phyloP scores from a whole-genome alignment of 345 rosid genomes.

The Laguncularia racemosa region DNA sequence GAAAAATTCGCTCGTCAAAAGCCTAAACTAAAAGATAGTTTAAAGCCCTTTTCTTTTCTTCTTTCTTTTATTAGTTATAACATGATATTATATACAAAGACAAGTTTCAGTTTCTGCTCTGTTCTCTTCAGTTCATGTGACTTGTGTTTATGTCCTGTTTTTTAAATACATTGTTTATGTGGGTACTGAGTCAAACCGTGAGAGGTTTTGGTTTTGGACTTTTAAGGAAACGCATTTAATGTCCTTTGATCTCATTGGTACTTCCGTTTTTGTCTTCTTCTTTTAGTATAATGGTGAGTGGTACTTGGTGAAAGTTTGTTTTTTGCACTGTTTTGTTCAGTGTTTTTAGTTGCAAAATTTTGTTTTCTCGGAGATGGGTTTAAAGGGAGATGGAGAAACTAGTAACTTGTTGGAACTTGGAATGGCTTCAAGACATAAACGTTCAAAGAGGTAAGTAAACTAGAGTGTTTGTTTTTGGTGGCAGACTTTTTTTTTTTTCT shows the following conservation, averaged over 20 bases:
- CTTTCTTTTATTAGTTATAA: slow-evolving; percentile 6
- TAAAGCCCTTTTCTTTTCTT: slow-evolving; percentile 20
- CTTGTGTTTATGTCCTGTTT: slow-evolving; percentile 3
- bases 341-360: slow-evolving; percentile 1
- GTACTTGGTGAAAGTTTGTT: background rate
- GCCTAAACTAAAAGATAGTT: slow-evolving; percentile 13
- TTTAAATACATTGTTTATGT: background rate
- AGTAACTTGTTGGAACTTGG: slow-evolving; percentile 43
- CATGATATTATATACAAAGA: slow-evolving; percentile 8
- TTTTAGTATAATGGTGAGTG: background rate
- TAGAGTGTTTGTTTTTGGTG: too few species aligned
- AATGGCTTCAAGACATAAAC: slow-evolving; percentile 51
- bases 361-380: slow-evolving; percentile 34
- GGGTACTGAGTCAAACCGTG: slow-evolving; percentile 2
- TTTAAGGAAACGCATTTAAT: too few species aligned
- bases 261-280: background rate
- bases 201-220: slow-evolving; percentile 13
- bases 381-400: slow-evolving; percentile 38
- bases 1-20: slow-evolving; percentile 35
- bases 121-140: slow-evolving; percentile 17
- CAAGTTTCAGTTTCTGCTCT: slow-evolving; percentile 16
- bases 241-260: too few species aligned
- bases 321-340: slow-evolving; percentile 11
- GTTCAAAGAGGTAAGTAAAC: slow-evolving; percentile 69
- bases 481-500: slow-evolving; percentile 12